Evolutionary conservation across 495 filamentous ascomycete genomes (phyloP).

Genomic region (Aspergillus funiculosus): DNA sequence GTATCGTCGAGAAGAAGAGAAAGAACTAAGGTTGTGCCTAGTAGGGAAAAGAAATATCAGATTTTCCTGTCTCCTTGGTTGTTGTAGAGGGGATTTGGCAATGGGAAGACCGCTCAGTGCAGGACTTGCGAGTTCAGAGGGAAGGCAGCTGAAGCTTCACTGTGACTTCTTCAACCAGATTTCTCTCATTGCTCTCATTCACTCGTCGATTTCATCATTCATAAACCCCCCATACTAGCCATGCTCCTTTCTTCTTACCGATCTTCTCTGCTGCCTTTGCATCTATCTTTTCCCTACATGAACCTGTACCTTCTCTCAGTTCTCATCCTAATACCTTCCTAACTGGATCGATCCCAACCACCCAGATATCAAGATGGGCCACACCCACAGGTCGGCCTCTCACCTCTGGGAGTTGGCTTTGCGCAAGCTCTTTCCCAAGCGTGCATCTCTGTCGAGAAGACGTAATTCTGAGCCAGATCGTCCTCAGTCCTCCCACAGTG

Average conservation of each 20-base stretch:
- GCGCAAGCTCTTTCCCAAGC: constrained; percentile 18
- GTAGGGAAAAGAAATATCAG: no score
- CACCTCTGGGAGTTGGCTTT: constrained; percentile 17
- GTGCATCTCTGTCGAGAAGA: constrained; percentile 8
- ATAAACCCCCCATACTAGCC: background rate
- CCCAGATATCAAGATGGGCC: constrained; percentile 1
- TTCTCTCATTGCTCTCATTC: background rate
- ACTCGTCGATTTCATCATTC: background rate
- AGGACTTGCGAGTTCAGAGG: background rate
- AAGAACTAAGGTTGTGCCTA: no score
- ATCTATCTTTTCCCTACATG: background rate
- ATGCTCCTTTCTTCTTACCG: background rate
- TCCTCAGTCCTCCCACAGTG: background rate
- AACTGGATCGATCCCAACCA: background rate
- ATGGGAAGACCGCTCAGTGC: background rate
- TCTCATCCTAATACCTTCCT: background rate
- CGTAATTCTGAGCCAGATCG: background rate
- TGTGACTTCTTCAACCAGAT: no score
- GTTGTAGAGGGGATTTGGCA: no score
- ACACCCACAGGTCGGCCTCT: constrained; percentile 13
- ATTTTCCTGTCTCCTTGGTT: no score
- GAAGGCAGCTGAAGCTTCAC: background rate
- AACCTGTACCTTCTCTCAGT: background rate
- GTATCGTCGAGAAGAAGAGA: no score
- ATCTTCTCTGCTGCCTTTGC: background rate